These are phyloP conservation scores for Angophora floribunda DNA, from an alignment of 345 rosid species.

Conservation along the genomic window DNA sequence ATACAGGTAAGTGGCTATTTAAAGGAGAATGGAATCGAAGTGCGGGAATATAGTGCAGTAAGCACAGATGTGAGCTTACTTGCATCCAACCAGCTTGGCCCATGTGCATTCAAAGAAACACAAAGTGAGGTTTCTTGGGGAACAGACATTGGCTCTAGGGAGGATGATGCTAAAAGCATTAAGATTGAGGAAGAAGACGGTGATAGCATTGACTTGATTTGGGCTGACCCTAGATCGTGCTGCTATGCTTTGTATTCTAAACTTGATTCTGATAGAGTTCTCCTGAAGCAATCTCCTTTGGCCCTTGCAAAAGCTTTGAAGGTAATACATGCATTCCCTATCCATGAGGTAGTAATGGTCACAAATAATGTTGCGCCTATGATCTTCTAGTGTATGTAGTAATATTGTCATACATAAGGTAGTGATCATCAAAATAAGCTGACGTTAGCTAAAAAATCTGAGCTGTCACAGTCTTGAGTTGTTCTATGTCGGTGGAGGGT, in stretches of 20 bases:
- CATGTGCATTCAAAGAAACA: constrained; percentile 7
- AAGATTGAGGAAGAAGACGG: constrained; percentile 8
- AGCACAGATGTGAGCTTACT: constrained; percentile 61
- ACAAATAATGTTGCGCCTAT: background rate
- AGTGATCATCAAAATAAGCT: background rate
- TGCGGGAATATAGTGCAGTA: constrained; percentile 57
- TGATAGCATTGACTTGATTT: constrained; percentile 32
- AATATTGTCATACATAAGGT: background rate
- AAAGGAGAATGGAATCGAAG: constrained; percentile 55
- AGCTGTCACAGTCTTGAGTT: background rate
- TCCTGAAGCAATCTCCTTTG: constrained; percentile 73
- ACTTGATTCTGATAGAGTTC: constrained; percentile 55
- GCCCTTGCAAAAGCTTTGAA: constrained; percentile 92
- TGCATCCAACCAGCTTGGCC: constrained; percentile 43
- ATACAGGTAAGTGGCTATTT: constrained; percentile 43
- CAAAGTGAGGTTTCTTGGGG: background rate
- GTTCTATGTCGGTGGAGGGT: background rate
- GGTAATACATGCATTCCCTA: constrained; percentile 26
- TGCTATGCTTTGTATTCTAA: constrained; percentile 84
- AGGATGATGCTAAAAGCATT: background rate
- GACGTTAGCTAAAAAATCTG: background rate
- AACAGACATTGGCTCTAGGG: background rate
- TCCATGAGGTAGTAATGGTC: background rate
- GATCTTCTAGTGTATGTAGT: background rate
- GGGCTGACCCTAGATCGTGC: constrained; percentile 82